Base-by-base conservation (phyloP, 2,329 filamentous ascomycete genomes). In the Spiromastix sp. region DNA sequence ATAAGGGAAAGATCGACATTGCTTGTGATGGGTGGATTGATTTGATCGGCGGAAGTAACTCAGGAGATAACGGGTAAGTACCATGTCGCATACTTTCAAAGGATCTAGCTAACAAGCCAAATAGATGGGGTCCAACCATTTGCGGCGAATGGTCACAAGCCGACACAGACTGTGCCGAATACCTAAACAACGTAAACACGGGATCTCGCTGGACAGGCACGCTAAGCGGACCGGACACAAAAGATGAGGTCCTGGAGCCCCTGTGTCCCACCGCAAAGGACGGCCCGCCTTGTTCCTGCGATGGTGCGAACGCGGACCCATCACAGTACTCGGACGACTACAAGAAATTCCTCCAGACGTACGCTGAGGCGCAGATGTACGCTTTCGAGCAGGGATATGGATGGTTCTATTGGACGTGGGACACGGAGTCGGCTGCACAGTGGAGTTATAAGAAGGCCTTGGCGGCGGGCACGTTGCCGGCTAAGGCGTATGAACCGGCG, bases 321-420 rank as follows among this genome's bases (percentile, higher is more conserved):
- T 61, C 66, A 12, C 54, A 62, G 3, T 96, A 87, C 66, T 77
- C 72, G 24, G 66, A 67, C 39, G 63, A 66, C 4, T 98, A 98
- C 63, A 94, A 91, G 63, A 64, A 77, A 47, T 96, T 89, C 61
- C 67, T 98, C 43, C 73, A 75, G 45, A 84, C 83, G 61, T 96
- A 96, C 61, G 91, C 91, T 4, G 81, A 94, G 61, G 91, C 87
- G 36, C 91, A 98, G 65, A 98, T 98, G 85, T 71, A 80, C 48
- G 84, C 79, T 40, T 98, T 96, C 53, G 89, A 96, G 60, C 78
- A 80, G 43, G 85, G 84, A 4, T 91, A 83, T 80, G 91, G 91
- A 32, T 98, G 91, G 91, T 95, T 93, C 64, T 98, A 98, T 63
- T 98, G 91, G 91, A 96, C 87, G 21, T 93, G 91, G 89, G 76